Evolutionary conservation across 371 early-diverging fungal genomes (phyloP), one percentile per base, ranked within the genome.

Genomic region (Racocetra persica): DNA sequence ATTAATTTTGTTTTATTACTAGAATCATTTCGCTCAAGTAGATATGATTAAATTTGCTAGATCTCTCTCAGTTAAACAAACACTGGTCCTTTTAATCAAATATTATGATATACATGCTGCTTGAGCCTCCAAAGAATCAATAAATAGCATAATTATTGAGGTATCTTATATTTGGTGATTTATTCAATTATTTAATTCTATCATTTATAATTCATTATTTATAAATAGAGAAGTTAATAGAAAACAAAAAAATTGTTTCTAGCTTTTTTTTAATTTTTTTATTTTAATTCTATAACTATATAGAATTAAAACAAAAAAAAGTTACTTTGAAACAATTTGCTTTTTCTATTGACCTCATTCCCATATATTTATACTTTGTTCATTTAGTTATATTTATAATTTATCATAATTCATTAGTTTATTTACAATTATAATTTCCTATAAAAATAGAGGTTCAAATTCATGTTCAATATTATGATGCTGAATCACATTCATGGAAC

Each of bases 71-170:
- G 57, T 5, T 57, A n/a, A 2, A 0, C 45, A 45, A 20, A 18
- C 16, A n/a, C 20, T 57, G 18, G 57, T 57, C 18, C 57, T 69
- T 38, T 14, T 36, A 2, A 82, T 83, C 20, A 84, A 86, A 60
- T 88, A 86, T 55, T 87, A 84, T 52, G 88, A 88, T 38, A 80
- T 71, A 16, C 76, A 86, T n/a, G 73, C 80, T 32, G 85, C 85
- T 22, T 67, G 80, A 16, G 69, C 75, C 0, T 84, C 84, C 0
- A 82, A 82, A 54, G 32, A 80, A 1, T 57, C 45, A 0, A 79
- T 87, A 20, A 75, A 82, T 41, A 79, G 81, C 20, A 57, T 79
- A 70, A 81, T 78, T 20, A 28, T 67, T 14, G 81, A 81, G 28
- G 88, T 84, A 80, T 14, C 45, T 10, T 45, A n/a, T n/a, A n/a